These are phyloP conservation scores for Fallopia convolvulus DNA, from an alignment of 148 eudicot species.

Conservation along the genomic window DNA sequence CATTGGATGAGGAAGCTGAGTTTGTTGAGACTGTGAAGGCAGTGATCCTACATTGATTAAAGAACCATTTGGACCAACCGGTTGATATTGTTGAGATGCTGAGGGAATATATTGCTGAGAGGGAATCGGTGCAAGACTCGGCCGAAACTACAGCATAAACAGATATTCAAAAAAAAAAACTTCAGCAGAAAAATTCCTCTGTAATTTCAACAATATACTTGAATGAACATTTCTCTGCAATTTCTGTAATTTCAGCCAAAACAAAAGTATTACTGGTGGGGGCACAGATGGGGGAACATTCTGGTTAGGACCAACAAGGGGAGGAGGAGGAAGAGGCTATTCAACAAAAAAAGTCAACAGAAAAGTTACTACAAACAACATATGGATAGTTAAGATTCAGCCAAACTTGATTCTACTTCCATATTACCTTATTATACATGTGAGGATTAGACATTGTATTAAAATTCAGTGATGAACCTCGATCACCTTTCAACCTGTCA, in stretches of 20 bases:
- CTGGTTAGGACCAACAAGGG: conserved; percentile 45
- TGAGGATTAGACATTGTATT: conserved; percentile 3
- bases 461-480: not conserved
- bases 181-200: not conserved
- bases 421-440: not conserved
- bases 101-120: conserved; percentile 53
- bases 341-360: conserved; percentile 9
- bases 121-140: conserved; percentile 48
- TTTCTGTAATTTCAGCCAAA: not conserved
- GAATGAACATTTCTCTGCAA: not conserved
- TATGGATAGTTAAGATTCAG: not conserved
- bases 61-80: conserved; percentile 34
- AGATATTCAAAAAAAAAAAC: conserved; percentile 3
- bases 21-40: conserved; percentile 42
- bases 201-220: not conserved
- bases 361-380: conserved; percentile 1
- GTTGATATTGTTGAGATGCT: conserved; percentile 63
- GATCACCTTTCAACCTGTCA: conserved; percentile 8
- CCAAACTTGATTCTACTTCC: conserved; percentile 1
- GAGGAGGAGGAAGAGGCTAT: conserved; percentile 52
- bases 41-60: conserved; percentile 50
- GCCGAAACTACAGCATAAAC: conserved; percentile 51
- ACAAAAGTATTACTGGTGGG: conserved; percentile 52
- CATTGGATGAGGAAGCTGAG: conserved; percentile 60
- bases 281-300: conserved; percentile 60